These are phyloP conservation scores for Irpex sp. DNA, from an alignment of 1,284 basidiomycete genomes.

Conservation along the genomic window DNA sequence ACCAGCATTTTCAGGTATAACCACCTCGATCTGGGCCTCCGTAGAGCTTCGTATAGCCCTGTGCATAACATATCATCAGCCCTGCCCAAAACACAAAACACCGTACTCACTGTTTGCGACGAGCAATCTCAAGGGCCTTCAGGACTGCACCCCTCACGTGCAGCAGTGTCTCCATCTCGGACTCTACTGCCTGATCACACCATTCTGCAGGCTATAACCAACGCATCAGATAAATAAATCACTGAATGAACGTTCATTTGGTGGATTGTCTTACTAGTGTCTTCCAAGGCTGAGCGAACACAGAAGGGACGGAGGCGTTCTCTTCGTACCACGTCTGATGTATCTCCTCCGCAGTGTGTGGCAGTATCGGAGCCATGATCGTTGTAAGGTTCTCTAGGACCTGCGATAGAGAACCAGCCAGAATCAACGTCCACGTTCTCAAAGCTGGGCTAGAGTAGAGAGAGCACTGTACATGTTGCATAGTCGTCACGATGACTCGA, in stretches of 20 bases:
- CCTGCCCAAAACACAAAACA: neutral
- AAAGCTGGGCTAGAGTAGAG: neutral
- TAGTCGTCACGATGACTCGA: constrained; percentile 63
- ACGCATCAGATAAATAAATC: neutral
- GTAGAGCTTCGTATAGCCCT: constrained; percentile 71
- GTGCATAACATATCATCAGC: neutral
- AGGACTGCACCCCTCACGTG: constrained; percentile 54
- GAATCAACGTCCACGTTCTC: neutral
- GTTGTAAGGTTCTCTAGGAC: constrained; percentile 67
- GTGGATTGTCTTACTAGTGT: constrained; percentile 29
- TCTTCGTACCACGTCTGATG: constrained; percentile 44
- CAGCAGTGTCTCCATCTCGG: constrained; percentile 60
- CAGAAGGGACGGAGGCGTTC: constrained; percentile 35
- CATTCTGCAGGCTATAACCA: constrained; percentile 44
- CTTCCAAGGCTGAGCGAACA: constrained; percentile 65
- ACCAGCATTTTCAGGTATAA: constrained; percentile 33
- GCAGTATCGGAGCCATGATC: constrained; percentile 84
- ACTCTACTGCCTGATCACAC: constrained; percentile 47
- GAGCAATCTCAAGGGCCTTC: constrained; percentile 64
- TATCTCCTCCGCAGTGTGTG: constrained; percentile 92
- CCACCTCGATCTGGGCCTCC: constrained; percentile 56
- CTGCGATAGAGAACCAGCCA: constrained; percentile 33
- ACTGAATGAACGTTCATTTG: neutral
- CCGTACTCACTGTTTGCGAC: constrained; percentile 57
- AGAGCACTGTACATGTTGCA: constrained; percentile 57